Evolutionary conservation across 2,329 filamentous ascomycete species (phyloP).

Genomic region (Calonectria ilicicola): DNA sequence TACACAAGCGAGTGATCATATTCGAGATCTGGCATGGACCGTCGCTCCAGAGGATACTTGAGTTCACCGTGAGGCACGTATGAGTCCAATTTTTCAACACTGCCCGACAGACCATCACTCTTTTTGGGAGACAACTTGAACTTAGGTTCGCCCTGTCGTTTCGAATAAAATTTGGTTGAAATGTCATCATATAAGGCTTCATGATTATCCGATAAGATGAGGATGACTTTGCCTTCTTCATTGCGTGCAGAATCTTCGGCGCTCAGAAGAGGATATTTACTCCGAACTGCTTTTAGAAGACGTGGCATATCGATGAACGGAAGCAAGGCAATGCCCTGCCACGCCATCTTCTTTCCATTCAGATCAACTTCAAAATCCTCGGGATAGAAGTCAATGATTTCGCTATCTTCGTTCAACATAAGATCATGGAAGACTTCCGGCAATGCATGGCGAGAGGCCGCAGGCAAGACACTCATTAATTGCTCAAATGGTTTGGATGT

Average conservation of each 20-base stretch:
- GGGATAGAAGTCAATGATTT: slow-evolving; percentile 98
- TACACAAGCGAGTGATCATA: slow-evolving; percentile 89
- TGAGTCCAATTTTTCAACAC: slow-evolving; percentile 82
- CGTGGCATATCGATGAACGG: slow-evolving; percentile 97
- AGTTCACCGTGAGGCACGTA: slow-evolving; percentile 88
- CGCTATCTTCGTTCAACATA: slow-evolving; percentile 89
- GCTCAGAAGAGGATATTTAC: slow-evolving; percentile 83
- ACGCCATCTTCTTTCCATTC: slow-evolving; percentile 98
- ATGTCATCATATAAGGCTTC: slow-evolving; percentile 86
- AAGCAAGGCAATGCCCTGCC: slow-evolving; percentile 93
- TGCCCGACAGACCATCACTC: slow-evolving; percentile 84
- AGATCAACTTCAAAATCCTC: slow-evolving; percentile 93
- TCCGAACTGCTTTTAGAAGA: slow-evolving; percentile 83
- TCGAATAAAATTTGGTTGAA: slow-evolving; percentile 89
- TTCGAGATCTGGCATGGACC: slow-evolving; percentile 80
- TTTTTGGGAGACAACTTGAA: slow-evolving; percentile 80
- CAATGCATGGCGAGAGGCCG: slow-evolving; percentile 91
- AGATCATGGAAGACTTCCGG: slow-evolving; percentile 89
- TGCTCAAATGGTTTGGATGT: slow-evolving; percentile 96
- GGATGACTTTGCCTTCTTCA: slow-evolving; percentile 80
- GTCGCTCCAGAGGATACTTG: slow-evolving; percentile 79
- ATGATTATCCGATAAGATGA: slow-evolving; percentile 87
- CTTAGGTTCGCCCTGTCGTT: slow-evolving; percentile 77
- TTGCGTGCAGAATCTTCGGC: slow-evolving; percentile 85
- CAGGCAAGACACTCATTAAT: slow-evolving; percentile 96